These are phyloP conservation scores for Grosmannia penicillata DNA, from an alignment of 2,329 filamentous ascomycete genomes.

Conservation along the genomic window DNA sequence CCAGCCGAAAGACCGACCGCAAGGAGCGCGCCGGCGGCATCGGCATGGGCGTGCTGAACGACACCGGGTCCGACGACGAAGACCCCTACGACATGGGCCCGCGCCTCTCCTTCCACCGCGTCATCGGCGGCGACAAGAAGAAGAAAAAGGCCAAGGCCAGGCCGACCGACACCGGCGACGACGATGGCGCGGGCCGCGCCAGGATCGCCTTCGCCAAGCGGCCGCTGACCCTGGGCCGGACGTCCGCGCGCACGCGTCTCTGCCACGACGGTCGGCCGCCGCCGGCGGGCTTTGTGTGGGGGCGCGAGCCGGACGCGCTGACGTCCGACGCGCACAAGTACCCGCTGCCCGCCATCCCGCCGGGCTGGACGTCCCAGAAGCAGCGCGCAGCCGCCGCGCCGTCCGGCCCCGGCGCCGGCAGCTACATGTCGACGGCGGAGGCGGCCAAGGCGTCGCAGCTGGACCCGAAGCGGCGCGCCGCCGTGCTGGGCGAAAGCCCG, in stretches of 20 bases:
- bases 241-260: conserved; percentile 44
- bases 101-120: conserved; percentile 71
- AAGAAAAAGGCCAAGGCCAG: conserved; percentile 45
- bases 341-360: conserved; percentile 51
- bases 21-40: conserved; percentile 37
- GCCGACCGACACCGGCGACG: not conserved
- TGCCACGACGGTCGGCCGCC: conserved; percentile 76
- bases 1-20: conserved; percentile 33
- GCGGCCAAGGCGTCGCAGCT: conserved; percentile 64
- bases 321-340: conserved; percentile 35
- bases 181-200: conserved; percentile 33
- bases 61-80: conserved; percentile 88
- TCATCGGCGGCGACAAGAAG: conserved; percentile 69
- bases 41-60: conserved; percentile 79
- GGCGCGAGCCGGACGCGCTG: conserved; percentile 33
- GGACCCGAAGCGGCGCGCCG: conserved; percentile 62
- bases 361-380: conserved; percentile 58
- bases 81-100: conserved; percentile 89
- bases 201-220: conserved; percentile 49
- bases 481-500: conserved; percentile 63
- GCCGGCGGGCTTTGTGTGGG: conserved; percentile 65
- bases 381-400: conserved; percentile 19
- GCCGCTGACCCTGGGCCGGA: conserved; percentile 40
- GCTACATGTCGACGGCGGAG: conserved; percentile 55
- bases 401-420: conserved; percentile 5